These are phyloP conservation scores for Septoria petroselini DNA, from an alignment of 2,329 filamentous ascomycete genomes.

Conservation along the genomic window DNA sequence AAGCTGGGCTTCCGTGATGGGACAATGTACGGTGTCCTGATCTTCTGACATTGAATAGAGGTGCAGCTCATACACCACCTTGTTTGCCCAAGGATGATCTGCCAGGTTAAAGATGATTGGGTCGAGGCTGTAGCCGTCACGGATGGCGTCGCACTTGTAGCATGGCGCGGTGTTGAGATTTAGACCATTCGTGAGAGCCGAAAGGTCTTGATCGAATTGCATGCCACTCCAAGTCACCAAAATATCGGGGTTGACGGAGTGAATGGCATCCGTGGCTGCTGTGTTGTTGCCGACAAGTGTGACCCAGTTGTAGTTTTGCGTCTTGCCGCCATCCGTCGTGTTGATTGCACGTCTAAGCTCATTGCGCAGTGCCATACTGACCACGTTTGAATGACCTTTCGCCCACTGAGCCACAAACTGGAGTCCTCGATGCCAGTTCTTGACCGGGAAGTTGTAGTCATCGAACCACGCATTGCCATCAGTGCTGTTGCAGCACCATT, in stretches of 20 bases:
- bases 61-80: constrained; percentile 50
- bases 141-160: constrained; percentile 42
- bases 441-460: constrained; percentile 29
- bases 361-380: constrained; percentile 30
- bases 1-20: constrained; percentile 49
- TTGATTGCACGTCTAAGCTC: constrained; percentile 29
- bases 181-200: constrained; percentile 35
- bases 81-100: constrained; percentile 48
- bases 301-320: constrained; percentile 29
- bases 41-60: constrained; percentile 41
- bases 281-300: constrained; percentile 30
- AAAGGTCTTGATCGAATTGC: constrained; percentile 31
- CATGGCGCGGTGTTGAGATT: constrained; percentile 41
- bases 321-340: constrained; percentile 20
- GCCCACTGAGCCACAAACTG: constrained; percentile 29
- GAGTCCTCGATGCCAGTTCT: constrained; percentile 28
- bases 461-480: constrained; percentile 62
- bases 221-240: constrained; percentile 30
- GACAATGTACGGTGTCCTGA: constrained; percentile 46
- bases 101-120: constrained; percentile 49
- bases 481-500: constrained; percentile 56
- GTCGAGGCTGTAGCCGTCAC: constrained; percentile 45
- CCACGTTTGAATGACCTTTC: constrained; percentile 28
- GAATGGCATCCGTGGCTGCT: constrained; percentile 28
- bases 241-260: constrained; percentile 28